These are phyloP conservation scores for Gliomastix tumulicola DNA, from an alignment of 2,329 filamentous ascomycete species.

Conservation along the genomic window DNA sequence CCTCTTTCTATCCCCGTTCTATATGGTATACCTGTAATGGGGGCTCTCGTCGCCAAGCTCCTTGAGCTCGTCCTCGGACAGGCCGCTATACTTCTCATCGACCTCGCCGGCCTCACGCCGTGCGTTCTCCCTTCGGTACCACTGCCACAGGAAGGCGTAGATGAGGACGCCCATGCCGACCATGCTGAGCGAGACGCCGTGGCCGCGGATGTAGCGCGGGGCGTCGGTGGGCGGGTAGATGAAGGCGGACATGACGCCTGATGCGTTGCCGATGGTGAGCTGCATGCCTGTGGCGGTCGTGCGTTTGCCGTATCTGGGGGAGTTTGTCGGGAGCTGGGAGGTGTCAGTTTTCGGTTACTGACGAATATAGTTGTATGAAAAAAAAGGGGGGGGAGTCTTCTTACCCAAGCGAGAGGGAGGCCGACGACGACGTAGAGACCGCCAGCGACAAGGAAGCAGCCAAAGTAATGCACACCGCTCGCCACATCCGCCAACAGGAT, in stretches of 20 bases:
- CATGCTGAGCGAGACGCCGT: constrained; percentile 53
- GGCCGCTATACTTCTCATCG: constrained; percentile 25
- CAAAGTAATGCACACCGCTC: constrained; percentile 64
- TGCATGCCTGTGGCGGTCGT: constrained; percentile 67
- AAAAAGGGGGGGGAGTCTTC: constrained; percentile 3
- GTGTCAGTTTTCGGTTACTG: too few relatives aligned
- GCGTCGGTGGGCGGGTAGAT: constrained; percentile 43
- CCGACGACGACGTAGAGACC: constrained; percentile 60
- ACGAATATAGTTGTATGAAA: background rate
- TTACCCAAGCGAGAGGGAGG: constrained; percentile 46
- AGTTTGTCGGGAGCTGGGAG: constrained; percentile 52
- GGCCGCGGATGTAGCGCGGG: constrained; percentile 54
- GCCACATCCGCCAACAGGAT: constrained; percentile 55
- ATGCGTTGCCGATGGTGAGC: constrained; percentile 61
- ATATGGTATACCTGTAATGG: constrained; percentile 37
- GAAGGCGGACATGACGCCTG: constrained; percentile 69
- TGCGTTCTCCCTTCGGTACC: constrained; percentile 40
- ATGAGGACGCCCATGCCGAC: constrained; percentile 46
- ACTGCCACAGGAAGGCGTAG: constrained; percentile 48
- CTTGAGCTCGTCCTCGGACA: constrained; percentile 38
- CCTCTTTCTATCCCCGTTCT: too few relatives aligned
- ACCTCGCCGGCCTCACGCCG: constrained; percentile 27
- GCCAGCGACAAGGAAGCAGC: constrained; percentile 66
- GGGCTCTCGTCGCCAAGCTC: constrained; percentile 48
- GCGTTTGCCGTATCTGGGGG: constrained; percentile 69